A percentile compares a stretch with the other conserved stretches of the same genome.
Evolutionary conservation across 208 protist genomes (phyloP).

Genomic region (Crithidia bombi): DNA sequence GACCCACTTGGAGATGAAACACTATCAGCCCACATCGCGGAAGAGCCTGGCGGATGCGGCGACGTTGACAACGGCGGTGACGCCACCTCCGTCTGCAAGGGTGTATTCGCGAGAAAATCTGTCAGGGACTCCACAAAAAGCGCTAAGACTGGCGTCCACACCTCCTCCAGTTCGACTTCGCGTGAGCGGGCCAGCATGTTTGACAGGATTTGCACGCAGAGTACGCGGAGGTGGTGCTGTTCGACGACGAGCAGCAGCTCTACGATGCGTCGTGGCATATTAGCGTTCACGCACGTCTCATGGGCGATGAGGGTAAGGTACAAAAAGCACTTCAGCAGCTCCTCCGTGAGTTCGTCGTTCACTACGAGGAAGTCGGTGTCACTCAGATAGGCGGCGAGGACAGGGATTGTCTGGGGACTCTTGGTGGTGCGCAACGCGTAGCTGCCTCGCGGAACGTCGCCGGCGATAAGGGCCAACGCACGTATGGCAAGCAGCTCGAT

Average conservation of each 20-base stretch:
- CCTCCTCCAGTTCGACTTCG: constrained; percentile 20
- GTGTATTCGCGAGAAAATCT: constrained; percentile 6
- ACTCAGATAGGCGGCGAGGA: constrained; percentile 33
- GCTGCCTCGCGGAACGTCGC: constrained; percentile 58
- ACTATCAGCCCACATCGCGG: neutral
- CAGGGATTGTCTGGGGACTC: constrained; percentile 32
- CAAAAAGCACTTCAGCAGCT: constrained; percentile 71
- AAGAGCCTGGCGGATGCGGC: neutral
- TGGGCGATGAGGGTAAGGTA: constrained; percentile 45
- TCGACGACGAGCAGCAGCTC: constrained; percentile 47
- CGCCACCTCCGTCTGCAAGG: neutral
- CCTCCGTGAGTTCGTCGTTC: constrained; percentile 59
- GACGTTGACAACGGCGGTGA: neutral
- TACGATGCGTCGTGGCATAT: constrained; percentile 33
- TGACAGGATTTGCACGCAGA: constrained; percentile 54
- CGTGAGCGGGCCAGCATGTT: constrained; percentile 39
- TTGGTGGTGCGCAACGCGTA: constrained; percentile 33
- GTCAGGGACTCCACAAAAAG: constrained; percentile 32
- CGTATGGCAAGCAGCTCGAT: constrained; percentile 42
- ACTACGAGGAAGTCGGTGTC: constrained; percentile 38
- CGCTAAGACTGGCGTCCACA: constrained; percentile 29
- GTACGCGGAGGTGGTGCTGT: constrained; percentile 47
- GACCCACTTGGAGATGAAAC: neutral
- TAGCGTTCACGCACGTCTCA: constrained; percentile 31
- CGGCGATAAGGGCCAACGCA: constrained; percentile 59